phyloP scores from a whole-genome alignment of 768 basidiomycete species.

The Pilatotrama ljubarskyi region DNA sequence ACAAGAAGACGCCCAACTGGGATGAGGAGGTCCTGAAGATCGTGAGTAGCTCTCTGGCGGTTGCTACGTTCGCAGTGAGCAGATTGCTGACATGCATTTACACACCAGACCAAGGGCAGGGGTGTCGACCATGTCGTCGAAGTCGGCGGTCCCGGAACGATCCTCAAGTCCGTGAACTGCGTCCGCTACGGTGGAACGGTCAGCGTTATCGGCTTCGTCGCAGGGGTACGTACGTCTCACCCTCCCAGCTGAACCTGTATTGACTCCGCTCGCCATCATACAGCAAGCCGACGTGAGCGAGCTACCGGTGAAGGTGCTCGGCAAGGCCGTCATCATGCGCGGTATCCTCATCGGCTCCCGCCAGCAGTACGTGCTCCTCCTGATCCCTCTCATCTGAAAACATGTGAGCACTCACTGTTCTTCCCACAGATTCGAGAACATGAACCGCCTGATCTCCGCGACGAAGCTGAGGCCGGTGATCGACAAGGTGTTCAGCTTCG shows the following conservation, averaged over 20 bases:
- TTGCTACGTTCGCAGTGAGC: not conserved
- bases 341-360: conserved; percentile 59
- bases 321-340: conserved; percentile 39
- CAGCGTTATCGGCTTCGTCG: conserved; percentile 54
- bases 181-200: conserved; percentile 45
- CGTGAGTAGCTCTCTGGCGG: conserved; percentile 30
- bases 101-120: conserved; percentile 29
- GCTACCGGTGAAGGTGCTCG: conserved; percentile 20
- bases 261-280: not conserved
- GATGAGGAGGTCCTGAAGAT: conserved; percentile 50
- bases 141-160: conserved; percentile 57
- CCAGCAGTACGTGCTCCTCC: conserved; percentile 46
- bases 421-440: conserved; percentile 47
- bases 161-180: conserved; percentile 44
- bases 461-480: conserved; percentile 50
- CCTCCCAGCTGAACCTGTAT: conserved; percentile 14
- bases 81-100: not conserved
- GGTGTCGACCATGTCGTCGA: conserved; percentile 43
- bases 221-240: conserved; percentile 33
- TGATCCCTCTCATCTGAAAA: conserved; percentile 16
- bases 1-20: conserved; percentile 58
- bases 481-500: conserved; percentile 60
- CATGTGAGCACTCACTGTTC: conserved; percentile 38
- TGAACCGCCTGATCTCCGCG: conserved; percentile 50
- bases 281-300: conserved; percentile 22